phyloP scores from a whole-genome alignment of 2,329 filamentous ascomycete species.

The Curvularia eragrostidis region DNA sequence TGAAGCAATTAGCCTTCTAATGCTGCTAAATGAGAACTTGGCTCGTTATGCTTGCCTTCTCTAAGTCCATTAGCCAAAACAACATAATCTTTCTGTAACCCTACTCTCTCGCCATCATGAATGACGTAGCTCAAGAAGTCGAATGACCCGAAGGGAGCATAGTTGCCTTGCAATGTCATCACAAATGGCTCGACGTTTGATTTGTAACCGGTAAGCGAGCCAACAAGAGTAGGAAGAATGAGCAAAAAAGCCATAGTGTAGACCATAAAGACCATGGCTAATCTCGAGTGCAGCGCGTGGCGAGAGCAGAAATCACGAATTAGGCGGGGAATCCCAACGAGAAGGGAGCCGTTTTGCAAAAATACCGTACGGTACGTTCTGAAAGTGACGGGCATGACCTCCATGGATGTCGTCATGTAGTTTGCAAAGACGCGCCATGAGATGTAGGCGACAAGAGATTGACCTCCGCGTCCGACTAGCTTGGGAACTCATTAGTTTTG shows the following conservation, averaged over 20 bases:
- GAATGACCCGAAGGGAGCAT: conserved; percentile 18
- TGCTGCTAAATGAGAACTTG: not conserved
- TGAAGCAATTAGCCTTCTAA: not conserved
- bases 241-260: conserved; percentile 25
- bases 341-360: conserved; percentile 12
- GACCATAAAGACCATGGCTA: conserved; percentile 31
- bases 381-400: conserved; percentile 26
- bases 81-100: conserved; percentile 1
- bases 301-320: conserved; percentile 17
- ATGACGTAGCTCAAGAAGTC: conserved; percentile 14
- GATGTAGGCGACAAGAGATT: conserved; percentile 24
- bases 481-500: conserved; percentile 6
- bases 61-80: not conserved
- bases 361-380: conserved; percentile 27
- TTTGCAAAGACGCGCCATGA: conserved; percentile 28
- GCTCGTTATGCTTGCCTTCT: not conserved
- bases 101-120: conserved; percentile 26
- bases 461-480: conserved; percentile 31
- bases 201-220: conserved; percentile 33
- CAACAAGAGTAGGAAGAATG: conserved; percentile 25
- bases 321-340: conserved; percentile 1
- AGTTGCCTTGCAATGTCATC: conserved; percentile 9
- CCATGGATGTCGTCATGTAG: conserved; percentile 33
- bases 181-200: conserved; percentile 18
- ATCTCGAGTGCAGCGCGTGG: conserved; percentile 20